phyloP scores from a whole-genome alignment of 2,329 filamentous ascomycete species.

The Mycocentrospora acerina region DNA sequence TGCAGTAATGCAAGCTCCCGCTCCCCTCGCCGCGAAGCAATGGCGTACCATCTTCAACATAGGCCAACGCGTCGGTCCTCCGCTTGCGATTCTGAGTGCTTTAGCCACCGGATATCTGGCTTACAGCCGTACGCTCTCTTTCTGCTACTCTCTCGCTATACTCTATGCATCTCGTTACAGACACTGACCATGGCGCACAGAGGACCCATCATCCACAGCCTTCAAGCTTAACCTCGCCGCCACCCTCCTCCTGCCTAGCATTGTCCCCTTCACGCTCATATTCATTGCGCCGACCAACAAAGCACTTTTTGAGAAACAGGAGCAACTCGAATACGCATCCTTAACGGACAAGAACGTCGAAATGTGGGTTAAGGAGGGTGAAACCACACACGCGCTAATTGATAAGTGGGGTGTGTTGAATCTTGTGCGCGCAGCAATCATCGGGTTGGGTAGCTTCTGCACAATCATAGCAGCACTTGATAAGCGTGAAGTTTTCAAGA shows the following conservation, averaged over 20 bases:
- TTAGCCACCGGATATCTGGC: slow-evolving; percentile 52
- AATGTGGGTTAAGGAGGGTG: slow-evolving; percentile 41
- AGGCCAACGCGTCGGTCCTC: slow-evolving; percentile 45
- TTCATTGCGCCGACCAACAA: slow-evolving; percentile 53
- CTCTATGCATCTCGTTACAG: background rate
- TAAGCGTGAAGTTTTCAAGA: slow-evolving; percentile 25
- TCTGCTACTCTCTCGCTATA: background rate
- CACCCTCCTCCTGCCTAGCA: slow-evolving; percentile 47
- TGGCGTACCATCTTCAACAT: slow-evolving; percentile 51
- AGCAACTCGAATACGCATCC: slow-evolving; percentile 41
- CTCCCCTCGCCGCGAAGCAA: slow-evolving; percentile 57
- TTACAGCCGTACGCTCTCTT: slow-evolving; percentile 37
- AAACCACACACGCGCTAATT: slow-evolving; percentile 54
- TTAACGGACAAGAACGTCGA: slow-evolving; percentile 43
- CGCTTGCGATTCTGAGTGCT: slow-evolving; percentile 44
- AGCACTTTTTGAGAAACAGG: slow-evolving; percentile 50
- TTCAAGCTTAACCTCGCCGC: slow-evolving; percentile 52
- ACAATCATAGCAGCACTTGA: slow-evolving; percentile 29
- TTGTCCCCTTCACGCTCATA: slow-evolving; percentile 56
- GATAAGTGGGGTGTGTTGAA: slow-evolving; percentile 60
- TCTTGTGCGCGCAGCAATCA: slow-evolving; percentile 45
- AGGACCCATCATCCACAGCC: slow-evolving; percentile 28
- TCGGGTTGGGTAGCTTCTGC: slow-evolving; percentile 27
- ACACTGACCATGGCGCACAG: slow-evolving; percentile 18
- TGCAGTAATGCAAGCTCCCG: slow-evolving; percentile 57